Base-by-base conservation (phyloP, 495 filamentous ascomycete genomes). In the Annulohypoxylon moriforme region DNA sequence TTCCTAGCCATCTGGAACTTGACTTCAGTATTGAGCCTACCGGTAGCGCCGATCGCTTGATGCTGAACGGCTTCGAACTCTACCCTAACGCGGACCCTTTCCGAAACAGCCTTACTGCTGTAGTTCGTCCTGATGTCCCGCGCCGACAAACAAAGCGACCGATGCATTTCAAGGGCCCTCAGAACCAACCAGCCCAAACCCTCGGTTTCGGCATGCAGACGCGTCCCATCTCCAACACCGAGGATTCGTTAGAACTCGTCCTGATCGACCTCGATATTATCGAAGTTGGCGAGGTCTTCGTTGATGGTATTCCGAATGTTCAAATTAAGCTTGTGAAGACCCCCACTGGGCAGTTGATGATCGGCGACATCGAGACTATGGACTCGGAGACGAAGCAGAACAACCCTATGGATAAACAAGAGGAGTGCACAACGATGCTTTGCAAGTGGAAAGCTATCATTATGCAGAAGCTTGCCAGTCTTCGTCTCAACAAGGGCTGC, bases 261-360 rank as follows among this genome's bases (percentile, higher is more conserved):
- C 65, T 74, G 24, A 50, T 88, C 31, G 79, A 85, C 49, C 61
- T 88, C 11, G 80, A 84, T 67, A 82, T 89, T 57, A 72, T 87
- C 44, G 81, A 85, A 64, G 80, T 88, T n/a, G 85, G 82, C 40
- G 65, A 75, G 42, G 60, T 67, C 20, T 83, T 84, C 36, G 60
- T 87, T 38, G 65, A 79, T n/a, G 76, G 76, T n/a, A 79, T 88
- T 47, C 83, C 86, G 16, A 77, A 60, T 38, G 73, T 87, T 27
- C 78, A 83, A 18, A 52, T 86, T 22, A 80, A 80, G 38, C 57
- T 88, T 3, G 52, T 88, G 50, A 81, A 84, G 75, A 80, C 81
- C 1, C 60, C 72, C 11, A 69, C 53, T n/a, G 81, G 80, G 49
- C 77, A 78, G 36, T 71, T 89, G 50, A 70, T 81, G 71, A 82